Conservation (phyloP, 495 filamentous ascomycete species). For the Podospora tetraspora region DNA sequence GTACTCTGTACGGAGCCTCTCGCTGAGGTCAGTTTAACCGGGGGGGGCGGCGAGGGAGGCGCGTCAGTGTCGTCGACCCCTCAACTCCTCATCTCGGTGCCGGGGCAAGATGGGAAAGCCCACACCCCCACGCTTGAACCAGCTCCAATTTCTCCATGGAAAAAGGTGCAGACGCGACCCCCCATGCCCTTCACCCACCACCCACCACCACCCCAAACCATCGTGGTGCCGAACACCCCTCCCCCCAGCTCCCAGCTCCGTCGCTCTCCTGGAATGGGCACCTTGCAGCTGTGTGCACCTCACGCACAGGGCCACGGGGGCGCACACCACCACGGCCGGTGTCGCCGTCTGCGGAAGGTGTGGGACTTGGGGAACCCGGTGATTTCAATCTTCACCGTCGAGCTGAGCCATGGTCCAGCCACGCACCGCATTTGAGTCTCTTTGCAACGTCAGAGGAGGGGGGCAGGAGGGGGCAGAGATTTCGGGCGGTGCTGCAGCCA, state of each 20-base stretch:
- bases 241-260: not conserved
- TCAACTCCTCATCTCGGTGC: constrained; percentile 12
- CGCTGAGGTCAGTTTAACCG: constrained; percentile 3
- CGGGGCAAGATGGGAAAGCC: constrained; percentile 4
- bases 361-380: not conserved
- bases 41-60: not conserved
- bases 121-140: constrained; percentile 25
- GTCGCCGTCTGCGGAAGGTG: constrained; percentile 20
- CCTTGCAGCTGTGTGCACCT: constrained; percentile 5
- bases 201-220: not conserved
- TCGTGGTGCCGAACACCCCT: constrained; percentile 9
- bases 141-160: constrained; percentile 23
- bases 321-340: constrained; percentile 17
- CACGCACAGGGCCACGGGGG: constrained; percentile 7
- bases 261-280: constrained; percentile 1
- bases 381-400: constrained; percentile 8
- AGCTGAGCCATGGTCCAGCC: not conserved
- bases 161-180: constrained; percentile 8
- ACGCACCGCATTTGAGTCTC: not conserved
- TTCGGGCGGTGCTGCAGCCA: not conserved
- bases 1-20: constrained; percentile 5
- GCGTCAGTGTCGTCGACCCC: not conserved
- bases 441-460: constrained; percentile 1
- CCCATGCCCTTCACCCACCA: constrained; percentile 10
- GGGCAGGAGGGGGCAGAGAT: not conserved